phyloP scores from a whole-genome alignment of 1,284 basidiomycete genomes.

The Spongiforma sp. region DNA sequence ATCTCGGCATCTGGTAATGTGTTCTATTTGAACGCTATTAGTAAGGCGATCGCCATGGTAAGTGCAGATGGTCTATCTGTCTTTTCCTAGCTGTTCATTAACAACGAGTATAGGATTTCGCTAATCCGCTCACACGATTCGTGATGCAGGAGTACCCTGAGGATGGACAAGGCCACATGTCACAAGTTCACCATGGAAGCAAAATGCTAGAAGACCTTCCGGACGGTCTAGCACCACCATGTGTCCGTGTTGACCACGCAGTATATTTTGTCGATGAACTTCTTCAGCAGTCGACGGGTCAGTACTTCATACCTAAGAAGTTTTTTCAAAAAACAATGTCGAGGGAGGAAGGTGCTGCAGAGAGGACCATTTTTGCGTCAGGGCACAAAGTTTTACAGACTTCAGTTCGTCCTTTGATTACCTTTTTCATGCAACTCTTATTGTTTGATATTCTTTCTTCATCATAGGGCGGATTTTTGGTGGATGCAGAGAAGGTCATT shows the following conservation, averaged over 20 bases:
- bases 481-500: conserved; percentile 14
- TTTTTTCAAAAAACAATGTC: conserved; percentile 20
- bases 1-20: not conserved
- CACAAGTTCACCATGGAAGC: conserved; percentile 27
- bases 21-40: conserved; percentile 19
- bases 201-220: conserved; percentile 33
- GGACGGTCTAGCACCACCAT: conserved; percentile 19
- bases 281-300: conserved; percentile 6
- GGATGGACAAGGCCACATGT: conserved; percentile 25
- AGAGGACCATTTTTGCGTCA: conserved; percentile 1
- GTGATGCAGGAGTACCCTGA: conserved; percentile 36
- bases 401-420: not conserved
- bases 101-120: conserved; percentile 25
- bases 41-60: conserved; percentile 16
- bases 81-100: not conserved
- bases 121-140: conserved; percentile 30
- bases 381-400: conserved; percentile 9
- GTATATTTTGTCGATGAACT: conserved; percentile 35
- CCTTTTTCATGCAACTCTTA: not conserved
- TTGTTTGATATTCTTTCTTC: not conserved
- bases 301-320: conserved; percentile 29
- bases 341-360: not conserved
- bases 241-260: conserved; percentile 11
- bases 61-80: not conserved
- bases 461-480: conserved; percentile 14